Evolutionary conservation across 176 grass and related monocot genomes (phyloP).

Genomic region (Secale cereale): DNA sequence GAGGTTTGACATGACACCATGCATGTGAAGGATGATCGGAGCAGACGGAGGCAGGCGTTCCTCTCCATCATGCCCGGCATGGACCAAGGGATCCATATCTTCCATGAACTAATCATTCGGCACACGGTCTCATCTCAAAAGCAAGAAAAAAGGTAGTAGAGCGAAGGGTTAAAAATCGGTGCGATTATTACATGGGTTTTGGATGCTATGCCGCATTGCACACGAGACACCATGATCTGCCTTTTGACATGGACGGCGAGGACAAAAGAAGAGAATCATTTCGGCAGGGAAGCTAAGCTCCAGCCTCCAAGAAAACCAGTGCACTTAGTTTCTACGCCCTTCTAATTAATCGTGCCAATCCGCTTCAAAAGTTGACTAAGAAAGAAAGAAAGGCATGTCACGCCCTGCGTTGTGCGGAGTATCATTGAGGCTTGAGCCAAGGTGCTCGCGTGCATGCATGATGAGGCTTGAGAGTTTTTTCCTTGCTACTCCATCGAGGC

Average conservation of each 20-base stretch:
- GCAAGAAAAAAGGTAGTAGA: not conserved
- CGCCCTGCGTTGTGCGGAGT: not conserved
- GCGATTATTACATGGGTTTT: not conserved
- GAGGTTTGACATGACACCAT: slow-evolving; percentile 43
- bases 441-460: slow-evolving; percentile 19
- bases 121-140: not conserved
- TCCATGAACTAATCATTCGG: not conserved
- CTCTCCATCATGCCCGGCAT: slow-evolving; percentile 34
- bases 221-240: slow-evolving; percentile 22
- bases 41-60: slow-evolving; percentile 14
- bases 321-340: not conserved
- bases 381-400: not conserved
- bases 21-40: slow-evolving; percentile 35
- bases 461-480: slow-evolving; percentile 30
- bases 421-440: slow-evolving; percentile 34
- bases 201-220: not conserved
- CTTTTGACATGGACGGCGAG: not conserved
- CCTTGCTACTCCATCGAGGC: slow-evolving; percentile 27
- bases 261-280: slow-evolving; percentile 37
- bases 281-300: slow-evolving; percentile 1
- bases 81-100: not conserved
- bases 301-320: not conserved
- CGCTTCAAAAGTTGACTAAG: not conserved
- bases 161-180: not conserved
- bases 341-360: not conserved